A percentile compares a stretch with the other conserved stretches of the same genome.
These are phyloP conservation scores for Penicillium desertorum DNA, from an alignment of 495 filamentous ascomycete genomes.

Conservation along the genomic window DNA sequence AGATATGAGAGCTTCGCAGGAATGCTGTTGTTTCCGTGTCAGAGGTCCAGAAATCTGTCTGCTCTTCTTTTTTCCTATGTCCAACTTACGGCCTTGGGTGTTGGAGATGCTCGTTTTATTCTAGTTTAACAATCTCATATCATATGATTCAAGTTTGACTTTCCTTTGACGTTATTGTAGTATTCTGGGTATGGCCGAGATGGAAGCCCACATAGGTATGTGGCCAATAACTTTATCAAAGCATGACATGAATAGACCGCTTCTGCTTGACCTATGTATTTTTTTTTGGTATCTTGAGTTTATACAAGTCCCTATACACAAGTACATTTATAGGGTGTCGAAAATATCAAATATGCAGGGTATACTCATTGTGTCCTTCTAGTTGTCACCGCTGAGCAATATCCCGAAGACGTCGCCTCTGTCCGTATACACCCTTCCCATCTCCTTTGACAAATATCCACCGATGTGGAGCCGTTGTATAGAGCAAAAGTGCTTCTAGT, in stretches of 20 bases:
- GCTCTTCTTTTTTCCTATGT: neutral
- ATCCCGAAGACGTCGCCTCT: too few relatives aligned
- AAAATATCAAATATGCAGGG: too few relatives aligned
- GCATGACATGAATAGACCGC: neutral
- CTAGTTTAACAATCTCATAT: neutral
- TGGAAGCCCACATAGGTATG: neutral
- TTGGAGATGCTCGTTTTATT: neutral
- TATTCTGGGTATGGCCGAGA: neutral
- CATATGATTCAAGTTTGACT: neutral
- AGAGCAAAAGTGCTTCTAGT: too few relatives aligned
- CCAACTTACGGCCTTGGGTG: neutral
- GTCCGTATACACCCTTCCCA: too few relatives aligned
- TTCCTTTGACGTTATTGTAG: neutral
- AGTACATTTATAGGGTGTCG: too few relatives aligned
- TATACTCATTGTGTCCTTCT: too few relatives aligned
- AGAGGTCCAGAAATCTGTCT: neutral
- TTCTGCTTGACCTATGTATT: too few relatives aligned
- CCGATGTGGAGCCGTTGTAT: too few relatives aligned
- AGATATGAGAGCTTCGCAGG: neutral
- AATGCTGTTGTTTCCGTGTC: neutral
- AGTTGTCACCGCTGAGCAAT: too few relatives aligned
- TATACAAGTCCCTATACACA: too few relatives aligned
- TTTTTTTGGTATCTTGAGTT: too few relatives aligned
- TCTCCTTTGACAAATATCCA: too few relatives aligned
- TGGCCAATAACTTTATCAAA: neutral